phyloP scores from a whole-genome alignment of 371 early-diverging fungal genomes.

The Mucor racemosus region DNA sequence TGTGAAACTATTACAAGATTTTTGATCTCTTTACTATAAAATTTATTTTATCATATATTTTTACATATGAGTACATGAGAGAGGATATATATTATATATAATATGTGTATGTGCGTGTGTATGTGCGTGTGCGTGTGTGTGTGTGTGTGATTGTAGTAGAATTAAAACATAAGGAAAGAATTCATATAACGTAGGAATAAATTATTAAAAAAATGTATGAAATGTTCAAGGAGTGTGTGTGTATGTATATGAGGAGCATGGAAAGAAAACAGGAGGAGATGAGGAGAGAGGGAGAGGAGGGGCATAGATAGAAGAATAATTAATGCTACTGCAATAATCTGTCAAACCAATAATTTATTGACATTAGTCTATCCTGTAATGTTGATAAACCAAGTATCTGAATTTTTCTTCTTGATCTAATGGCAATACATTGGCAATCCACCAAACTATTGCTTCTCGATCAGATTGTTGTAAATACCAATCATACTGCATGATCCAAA shows the following conservation, averaged over 20 bases:
- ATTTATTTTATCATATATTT: not conserved
- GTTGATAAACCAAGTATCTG: slow-evolving; percentile 38
- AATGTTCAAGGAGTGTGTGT: not conserved
- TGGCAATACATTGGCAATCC: slow-evolving; percentile 59
- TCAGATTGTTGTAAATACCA: slow-evolving; percentile 17
- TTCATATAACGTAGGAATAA: not conserved
- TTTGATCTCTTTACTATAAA: not conserved
- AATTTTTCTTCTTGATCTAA: slow-evolving; percentile 41
- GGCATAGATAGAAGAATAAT: not conserved
- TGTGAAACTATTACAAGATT: not conserved
- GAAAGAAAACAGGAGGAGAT: not conserved
- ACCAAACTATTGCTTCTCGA: slow-evolving; percentile 44
- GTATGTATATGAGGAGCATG: not conserved
- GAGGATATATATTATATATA: not conserved
- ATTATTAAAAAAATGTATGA: not conserved
- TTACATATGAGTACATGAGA: not conserved
- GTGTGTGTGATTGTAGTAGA: not conserved
- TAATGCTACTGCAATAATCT: not conserved
- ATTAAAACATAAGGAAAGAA: not conserved
- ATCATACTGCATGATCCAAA: slow-evolving; percentile 13
- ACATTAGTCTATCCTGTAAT: slow-evolving; percentile 46
- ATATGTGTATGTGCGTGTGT: not conserved
- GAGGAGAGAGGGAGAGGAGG: not conserved
- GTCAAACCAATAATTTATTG: slow-evolving; percentile 17
- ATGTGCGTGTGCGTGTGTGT: no score